phyloP scores from a whole-genome alignment of 2,329 filamentous ascomycete species.

The Colletotrichum truncatum region DNA sequence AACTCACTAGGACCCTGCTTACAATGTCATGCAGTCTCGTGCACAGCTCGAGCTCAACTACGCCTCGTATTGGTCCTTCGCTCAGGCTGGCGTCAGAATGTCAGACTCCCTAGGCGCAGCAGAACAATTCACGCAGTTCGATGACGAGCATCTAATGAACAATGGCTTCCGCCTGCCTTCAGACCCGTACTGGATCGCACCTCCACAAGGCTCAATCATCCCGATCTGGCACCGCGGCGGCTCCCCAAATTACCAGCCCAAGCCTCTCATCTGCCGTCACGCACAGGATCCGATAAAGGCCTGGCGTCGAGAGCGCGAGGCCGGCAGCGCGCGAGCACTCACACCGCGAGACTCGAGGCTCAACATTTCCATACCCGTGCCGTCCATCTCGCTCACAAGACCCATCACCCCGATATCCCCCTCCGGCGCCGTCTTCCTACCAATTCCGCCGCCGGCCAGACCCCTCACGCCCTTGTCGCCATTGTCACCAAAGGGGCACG shows the following conservation, averaged over 20 bases:
- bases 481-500: constrained; percentile 7
- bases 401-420: constrained; percentile 23
- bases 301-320: constrained; percentile 13
- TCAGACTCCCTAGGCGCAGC: constrained; percentile 28
- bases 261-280: constrained; percentile 26
- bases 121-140: constrained; percentile 26
- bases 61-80: constrained; percentile 26
- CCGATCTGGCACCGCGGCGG: constrained; percentile 28
- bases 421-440: constrained; percentile 18
- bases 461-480: constrained; percentile 25
- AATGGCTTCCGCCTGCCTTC: constrained; percentile 28
- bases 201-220: constrained; percentile 26
- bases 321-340: neutral
- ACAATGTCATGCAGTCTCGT: constrained; percentile 15
- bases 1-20: neutral
- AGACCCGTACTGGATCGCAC: constrained; percentile 26
- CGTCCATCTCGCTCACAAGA: constrained; percentile 23
- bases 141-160: constrained; percentile 29
- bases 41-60: constrained; percentile 30
- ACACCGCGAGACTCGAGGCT: constrained; percentile 3
- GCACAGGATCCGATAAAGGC: constrained; percentile 25
- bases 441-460: constrained; percentile 13
- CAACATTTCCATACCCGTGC: constrained; percentile 24
- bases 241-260: constrained; percentile 27
- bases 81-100: constrained; percentile 26